These are phyloP conservation scores for Candida rishiriensis DNA, from an alignment of 805 yeast species.

Conservation along the genomic window DNA sequence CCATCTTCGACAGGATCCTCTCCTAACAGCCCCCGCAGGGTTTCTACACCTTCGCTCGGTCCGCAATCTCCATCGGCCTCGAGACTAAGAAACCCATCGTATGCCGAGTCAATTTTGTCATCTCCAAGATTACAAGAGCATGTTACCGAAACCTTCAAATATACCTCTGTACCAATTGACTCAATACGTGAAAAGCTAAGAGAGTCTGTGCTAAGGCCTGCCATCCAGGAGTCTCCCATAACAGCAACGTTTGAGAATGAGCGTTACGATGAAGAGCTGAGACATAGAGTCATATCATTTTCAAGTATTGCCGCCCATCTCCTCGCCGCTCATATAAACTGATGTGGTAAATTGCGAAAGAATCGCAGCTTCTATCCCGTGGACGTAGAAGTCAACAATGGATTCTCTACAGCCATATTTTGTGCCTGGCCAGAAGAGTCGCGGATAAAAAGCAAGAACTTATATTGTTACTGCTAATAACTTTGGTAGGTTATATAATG, in stretches of 20 bases:
- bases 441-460: too few species aligned
- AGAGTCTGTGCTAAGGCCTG: constrained; percentile 12
- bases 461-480: too few species aligned
- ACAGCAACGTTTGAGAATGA: background rate
- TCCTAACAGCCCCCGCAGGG: background rate
- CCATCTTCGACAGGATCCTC: background rate
- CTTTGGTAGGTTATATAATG: too few species aligned
- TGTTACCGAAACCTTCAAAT: constrained; percentile 15
- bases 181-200: constrained; percentile 6
- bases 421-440: too few species aligned
- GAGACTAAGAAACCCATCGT: background rate
- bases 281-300: constrained; percentile 5
- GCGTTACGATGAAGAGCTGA: background rate
- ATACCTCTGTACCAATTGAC: constrained; percentile 15
- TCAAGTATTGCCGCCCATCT: constrained; percentile 6
- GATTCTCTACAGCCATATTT: too few species aligned
- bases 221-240: constrained; percentile 13
- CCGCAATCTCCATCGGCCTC: background rate
- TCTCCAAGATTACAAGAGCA: constrained; percentile 10
- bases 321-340: background rate
- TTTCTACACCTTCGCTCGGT: background rate
- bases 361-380: too few species aligned
- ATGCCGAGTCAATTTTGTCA: constrained; percentile 6
- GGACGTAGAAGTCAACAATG: too few species aligned
- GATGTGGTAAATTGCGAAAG: too few species aligned